These are phyloP conservation scores for Colletotrichum coccodes DNA, from an alignment of 2,329 filamentous ascomycete genomes.

Conservation along the genomic window DNA sequence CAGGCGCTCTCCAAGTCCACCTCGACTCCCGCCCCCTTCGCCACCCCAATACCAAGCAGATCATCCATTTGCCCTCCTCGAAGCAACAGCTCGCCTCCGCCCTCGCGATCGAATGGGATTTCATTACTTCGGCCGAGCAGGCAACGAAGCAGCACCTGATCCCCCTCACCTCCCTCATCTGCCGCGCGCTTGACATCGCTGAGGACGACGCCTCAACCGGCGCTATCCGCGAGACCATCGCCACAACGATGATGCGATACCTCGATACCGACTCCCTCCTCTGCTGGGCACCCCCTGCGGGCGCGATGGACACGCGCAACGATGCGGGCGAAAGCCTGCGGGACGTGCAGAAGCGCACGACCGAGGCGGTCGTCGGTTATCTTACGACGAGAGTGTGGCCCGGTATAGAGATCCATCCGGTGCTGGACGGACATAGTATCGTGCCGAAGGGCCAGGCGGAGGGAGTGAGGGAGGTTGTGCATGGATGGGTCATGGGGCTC, in stretches of 20 bases:
- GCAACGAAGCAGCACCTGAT: constrained; percentile 88
- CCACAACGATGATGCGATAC: constrained; percentile 81
- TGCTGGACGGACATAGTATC: constrained; percentile 83
- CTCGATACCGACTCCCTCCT: constrained; percentile 92
- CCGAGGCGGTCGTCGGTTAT: constrained; percentile 77
- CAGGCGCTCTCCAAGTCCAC: constrained; percentile 67
- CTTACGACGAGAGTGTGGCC: constrained; percentile 83
- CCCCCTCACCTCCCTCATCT: constrained; percentile 86
- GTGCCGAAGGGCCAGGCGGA: constrained; percentile 78
- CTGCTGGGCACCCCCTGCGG: constrained; percentile 79
- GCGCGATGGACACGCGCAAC: constrained; percentile 57
- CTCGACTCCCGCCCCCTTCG: constrained; percentile 85
- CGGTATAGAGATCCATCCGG: constrained; percentile 79
- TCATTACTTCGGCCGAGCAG: constrained; percentile 83
- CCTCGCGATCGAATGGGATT: constrained; percentile 94
- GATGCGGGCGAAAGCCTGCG: constrained; percentile 70
- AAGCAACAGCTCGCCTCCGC: constrained; percentile 87
- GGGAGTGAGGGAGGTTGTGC: constrained; percentile 80
- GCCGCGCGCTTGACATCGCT: constrained; percentile 84
- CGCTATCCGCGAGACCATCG: constrained; percentile 72
- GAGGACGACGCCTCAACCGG: constrained; percentile 67
- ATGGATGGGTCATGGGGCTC: constrained; percentile 79
- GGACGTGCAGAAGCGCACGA: constrained; percentile 75
- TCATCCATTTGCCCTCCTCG: constrained; percentile 76
- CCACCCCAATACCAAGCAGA: constrained; percentile 76